Evolutionary conservation across 768 basidiomycete genomes (phyloP).

Genomic region (Termitomyces heimii): DNA sequence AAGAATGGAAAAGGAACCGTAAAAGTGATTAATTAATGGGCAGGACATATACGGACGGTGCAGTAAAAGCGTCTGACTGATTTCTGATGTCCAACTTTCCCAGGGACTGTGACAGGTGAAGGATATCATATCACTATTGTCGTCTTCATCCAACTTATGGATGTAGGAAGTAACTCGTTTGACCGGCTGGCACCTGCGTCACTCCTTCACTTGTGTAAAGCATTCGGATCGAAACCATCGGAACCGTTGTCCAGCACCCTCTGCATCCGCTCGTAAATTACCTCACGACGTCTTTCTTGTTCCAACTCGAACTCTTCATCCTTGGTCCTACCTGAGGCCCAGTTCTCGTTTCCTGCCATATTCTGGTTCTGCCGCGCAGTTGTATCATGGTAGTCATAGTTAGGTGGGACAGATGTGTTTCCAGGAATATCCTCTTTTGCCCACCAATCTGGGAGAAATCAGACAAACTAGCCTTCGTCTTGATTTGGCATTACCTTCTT

Average conservation of each 20-base stretch:
- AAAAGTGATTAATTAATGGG: no score
- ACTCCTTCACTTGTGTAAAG: not conserved
- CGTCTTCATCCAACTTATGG: not conserved
- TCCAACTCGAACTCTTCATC: not conserved
- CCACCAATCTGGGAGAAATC: not conserved
- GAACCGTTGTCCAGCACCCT: not conserved
- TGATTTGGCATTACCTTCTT: not conserved
- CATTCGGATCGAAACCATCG: not conserved
- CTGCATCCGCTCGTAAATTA: not conserved
- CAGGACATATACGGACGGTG: not conserved
- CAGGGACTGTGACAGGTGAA: no score
- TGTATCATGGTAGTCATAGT: not conserved
- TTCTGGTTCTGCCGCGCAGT: not conserved
- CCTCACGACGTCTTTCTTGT: not conserved
- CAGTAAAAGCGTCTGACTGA: not conserved
- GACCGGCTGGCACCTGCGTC: not conserved
- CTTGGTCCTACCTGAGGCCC: not conserved
- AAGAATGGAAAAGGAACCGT: not conserved
- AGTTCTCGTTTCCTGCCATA: not conserved
- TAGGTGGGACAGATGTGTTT: not conserved
- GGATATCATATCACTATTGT: no score
- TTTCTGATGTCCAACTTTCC: no score
- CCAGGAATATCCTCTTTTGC: not conserved
- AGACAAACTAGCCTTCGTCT: not conserved
- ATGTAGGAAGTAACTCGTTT: not conserved